Evolutionary conservation across 208 protist genomes (phyloP), one percentile per base, ranked within the genome.

Genomic region (Phytomonas francai): DNA sequence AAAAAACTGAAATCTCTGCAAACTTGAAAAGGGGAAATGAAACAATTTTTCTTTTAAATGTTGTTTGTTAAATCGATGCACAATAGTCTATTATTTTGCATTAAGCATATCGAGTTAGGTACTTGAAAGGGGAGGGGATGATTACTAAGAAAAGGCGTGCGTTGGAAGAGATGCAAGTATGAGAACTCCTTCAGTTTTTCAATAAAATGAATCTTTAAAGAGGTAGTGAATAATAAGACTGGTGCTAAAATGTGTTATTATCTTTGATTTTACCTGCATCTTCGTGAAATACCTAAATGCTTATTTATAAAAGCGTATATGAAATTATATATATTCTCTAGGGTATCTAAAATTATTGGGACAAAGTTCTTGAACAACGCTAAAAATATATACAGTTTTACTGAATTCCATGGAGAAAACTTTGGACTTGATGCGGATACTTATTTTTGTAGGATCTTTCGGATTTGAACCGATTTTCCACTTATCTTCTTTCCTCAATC

Each of bases 261-360:
- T 54, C 19, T 54, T 54, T 54, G 7, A 54, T 54, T 54, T 54
- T 54, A 54, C 25, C 22, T 25, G 19, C 19, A 63, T n/a, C 32
- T 63, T 36, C 59, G 12, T n/a, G 3, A 49, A 45, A 19, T 63
- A 34, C 32, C n/a, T 31, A 31, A 34, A 11, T 59, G 33, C 31
- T 63, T 29, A 65, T 56, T n/a, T 11, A 51, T 56, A 42, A 42
- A 67, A 30, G 30, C 54, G 25, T 59, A 31, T 36, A 29, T 61
- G 45, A 22, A 31, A 22, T 39, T 22, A 63, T 54, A 73, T 28
- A 65, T 42, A 45, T 65, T 33, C n/a, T 0, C 22, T 34, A 57
- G 30, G 19, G 32, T 68, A 34, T 27, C 42, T 70, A 67, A 45
- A 63, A 56, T 67, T 59, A 29, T 42, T 19, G 51, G 58, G 16